Percentiles rank a stretch among this genome's conserved stretches.
Evolutionary conservation across 2,329 filamentous ascomycete species (phyloP).

Genomic region (Pseudogymnoascus sp.): DNA sequence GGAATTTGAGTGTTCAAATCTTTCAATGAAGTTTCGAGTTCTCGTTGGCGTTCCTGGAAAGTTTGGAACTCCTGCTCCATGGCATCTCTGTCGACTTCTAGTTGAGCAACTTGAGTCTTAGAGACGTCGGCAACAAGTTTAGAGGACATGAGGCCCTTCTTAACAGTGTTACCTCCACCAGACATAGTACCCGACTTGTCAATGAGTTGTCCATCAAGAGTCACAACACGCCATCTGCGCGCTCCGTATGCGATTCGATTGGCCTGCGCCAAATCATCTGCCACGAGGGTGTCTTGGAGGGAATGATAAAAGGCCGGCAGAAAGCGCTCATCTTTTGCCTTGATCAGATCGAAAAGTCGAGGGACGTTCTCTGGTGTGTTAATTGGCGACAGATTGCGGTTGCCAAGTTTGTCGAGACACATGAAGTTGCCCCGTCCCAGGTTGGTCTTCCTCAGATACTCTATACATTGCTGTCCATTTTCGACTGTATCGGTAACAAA

Average conservation of each 20-base stretch:
- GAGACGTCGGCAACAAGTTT: conserved; percentile 82
- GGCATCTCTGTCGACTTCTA: conserved; percentile 78
- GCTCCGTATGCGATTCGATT: conserved; percentile 95
- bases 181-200: conserved; percentile 99
- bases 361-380: conserved; percentile 88
- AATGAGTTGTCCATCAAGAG: conserved; percentile 87
- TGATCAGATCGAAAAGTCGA: conserved; percentile 85
- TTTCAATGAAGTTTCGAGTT: conserved; percentile 66
- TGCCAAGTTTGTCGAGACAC: conserved; percentile 77
- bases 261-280: conserved; percentile 85
- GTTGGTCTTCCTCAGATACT: conserved; percentile 95
- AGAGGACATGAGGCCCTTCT: conserved; percentile 92
- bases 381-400: conserved; percentile 69
- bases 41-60: conserved; percentile 76
- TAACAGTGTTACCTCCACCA: conserved; percentile 84
- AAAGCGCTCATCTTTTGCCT: conserved; percentile 80
- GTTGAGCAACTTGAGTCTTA: conserved; percentile 79
- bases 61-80: conserved; percentile 76
- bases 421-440: conserved; percentile 96
- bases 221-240: conserved; percentile 91
- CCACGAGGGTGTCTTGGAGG: conserved; percentile 89
- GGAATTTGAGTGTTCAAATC: conserved; percentile 73
- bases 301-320: conserved; percentile 90
- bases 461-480: conserved; percentile 94
- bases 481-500: conserved; percentile 96